Percentiles rank a stretch among this genome's conserved stretches.
Conservation (phyloP, 2,329 filamentous ascomycete species). For the Fusarium subglutinans region DNA sequence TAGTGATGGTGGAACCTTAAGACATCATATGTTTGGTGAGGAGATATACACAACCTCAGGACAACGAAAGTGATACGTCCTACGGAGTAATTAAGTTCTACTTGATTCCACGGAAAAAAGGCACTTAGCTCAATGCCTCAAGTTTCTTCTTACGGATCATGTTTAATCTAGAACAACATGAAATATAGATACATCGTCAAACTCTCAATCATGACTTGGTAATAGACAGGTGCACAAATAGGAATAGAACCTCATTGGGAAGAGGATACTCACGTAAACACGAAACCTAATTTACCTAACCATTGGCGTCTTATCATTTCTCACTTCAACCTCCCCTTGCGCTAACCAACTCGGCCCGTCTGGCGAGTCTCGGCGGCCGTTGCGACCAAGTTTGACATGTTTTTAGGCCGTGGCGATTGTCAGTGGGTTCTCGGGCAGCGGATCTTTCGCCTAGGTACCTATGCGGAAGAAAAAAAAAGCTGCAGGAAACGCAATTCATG, state of each 20-base stretch:
- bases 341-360: conserved; percentile 30
- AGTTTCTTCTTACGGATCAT: background rate
- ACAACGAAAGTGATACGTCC: background rate
- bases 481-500: conserved; percentile 19
- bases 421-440: conserved; percentile 27
- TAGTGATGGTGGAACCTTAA: conserved; percentile 9
- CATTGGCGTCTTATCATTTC: conserved; percentile 4
- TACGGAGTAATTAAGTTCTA: background rate
- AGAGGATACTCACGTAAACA: conserved; percentile 7
- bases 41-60: background rate
- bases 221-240: background rate
- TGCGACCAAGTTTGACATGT: conserved; percentile 19
- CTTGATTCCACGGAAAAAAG: background rate
- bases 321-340: conserved; percentile 13
- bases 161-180: background rate
- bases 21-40: background rate
- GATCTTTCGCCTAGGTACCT: conserved; percentile 1
- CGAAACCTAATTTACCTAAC: conserved; percentile 13
- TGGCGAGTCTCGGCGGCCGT: conserved; percentile 31
- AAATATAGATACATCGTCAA: conserved; percentile 2
- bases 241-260: background rate
- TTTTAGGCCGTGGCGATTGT: conserved; percentile 20
- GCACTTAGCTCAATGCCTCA: background rate
- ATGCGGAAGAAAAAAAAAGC: conserved; percentile 17
- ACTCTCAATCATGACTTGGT: background rate